phyloP scores from a whole-genome alignment of 768 basidiomycete genomes.

The Leccinum fibrillosum region DNA sequence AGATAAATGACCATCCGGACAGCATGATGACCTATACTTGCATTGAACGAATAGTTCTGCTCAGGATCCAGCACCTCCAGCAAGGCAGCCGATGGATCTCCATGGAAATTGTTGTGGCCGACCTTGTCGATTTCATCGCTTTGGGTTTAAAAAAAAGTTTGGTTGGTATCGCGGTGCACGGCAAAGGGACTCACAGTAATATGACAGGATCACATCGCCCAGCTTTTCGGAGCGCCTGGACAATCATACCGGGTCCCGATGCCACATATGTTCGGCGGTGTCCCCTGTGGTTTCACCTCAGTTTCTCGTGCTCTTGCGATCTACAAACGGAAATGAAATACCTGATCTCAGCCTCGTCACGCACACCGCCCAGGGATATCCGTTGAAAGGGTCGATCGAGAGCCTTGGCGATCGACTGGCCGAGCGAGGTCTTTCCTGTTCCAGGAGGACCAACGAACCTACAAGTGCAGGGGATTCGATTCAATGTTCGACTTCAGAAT shows the following conservation, averaged over 20 bases:
- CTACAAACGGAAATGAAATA: constrained; percentile 10
- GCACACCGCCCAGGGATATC: constrained; percentile 87
- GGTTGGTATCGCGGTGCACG: neutral
- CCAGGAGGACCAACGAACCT: constrained; percentile 91
- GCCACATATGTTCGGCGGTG: constrained; percentile 90
- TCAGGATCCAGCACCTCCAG: constrained; percentile 94
- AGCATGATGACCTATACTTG: constrained; percentile 27
- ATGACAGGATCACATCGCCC: constrained; percentile 79
- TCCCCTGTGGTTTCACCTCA: constrained; percentile 33
- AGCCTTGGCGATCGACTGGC: constrained; percentile 82
- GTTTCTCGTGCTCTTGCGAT: neutral
- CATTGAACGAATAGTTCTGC: constrained; percentile 83
- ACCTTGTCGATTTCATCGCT: constrained; percentile 92
- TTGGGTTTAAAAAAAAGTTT: neutral
- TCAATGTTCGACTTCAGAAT: neutral
- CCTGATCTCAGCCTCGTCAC: constrained; percentile 87
- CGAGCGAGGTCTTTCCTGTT: constrained; percentile 88
- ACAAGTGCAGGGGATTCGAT: neutral
- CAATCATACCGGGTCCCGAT: constrained; percentile 78
- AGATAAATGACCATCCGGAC: neutral
- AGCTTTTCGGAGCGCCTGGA: constrained; percentile 83
- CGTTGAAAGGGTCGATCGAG: constrained; percentile 86
- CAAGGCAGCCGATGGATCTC: constrained; percentile 87
- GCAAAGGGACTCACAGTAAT: constrained; percentile 45
- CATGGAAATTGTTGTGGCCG: constrained; percentile 83